Evolutionary conservation across 164 flowering plant genomes (phyloP).

Genomic region (Magnolia kwangsiensis): DNA sequence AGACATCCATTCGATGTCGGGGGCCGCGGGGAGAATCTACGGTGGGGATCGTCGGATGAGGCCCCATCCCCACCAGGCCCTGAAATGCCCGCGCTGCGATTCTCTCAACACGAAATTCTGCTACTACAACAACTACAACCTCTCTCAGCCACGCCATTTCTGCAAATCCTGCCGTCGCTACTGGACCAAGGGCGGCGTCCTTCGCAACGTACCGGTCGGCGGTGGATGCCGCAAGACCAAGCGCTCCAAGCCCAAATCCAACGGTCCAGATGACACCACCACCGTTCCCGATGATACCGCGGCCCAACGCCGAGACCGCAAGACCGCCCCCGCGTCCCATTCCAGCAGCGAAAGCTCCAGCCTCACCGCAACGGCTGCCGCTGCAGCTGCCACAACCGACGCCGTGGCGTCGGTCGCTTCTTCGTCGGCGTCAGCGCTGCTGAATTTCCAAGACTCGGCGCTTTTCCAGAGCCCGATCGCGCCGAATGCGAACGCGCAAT

Average conservation of each 20-base stretch:
- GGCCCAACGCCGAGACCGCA: background rate
- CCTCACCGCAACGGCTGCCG: slow-evolving; percentile 27
- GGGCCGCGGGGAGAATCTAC: slow-evolving; percentile 9
- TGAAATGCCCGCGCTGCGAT: slow-evolving; percentile 83
- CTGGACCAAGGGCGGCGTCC: slow-evolving; percentile 92
- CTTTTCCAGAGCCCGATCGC: slow-evolving; percentile 22
- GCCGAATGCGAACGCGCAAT: slow-evolving; percentile 11
- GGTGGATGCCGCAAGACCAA: slow-evolving; percentile 73
- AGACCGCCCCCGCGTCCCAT: slow-evolving; percentile 23
- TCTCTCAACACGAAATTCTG: slow-evolving; percentile 81
- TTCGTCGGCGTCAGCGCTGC: slow-evolving; percentile 19
- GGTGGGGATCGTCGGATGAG: slow-evolving; percentile 23
- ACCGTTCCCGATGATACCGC: background rate
- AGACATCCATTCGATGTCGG: slow-evolving; percentile 17
- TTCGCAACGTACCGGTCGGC: slow-evolving; percentile 82
- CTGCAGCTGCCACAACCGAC: slow-evolving; percentile 15
- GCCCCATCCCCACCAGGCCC: slow-evolving; percentile 22
- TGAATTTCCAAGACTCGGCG: slow-evolving; percentile 8
- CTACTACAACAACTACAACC: slow-evolving; percentile 86
- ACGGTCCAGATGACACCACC: background rate
- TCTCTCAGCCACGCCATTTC: slow-evolving; percentile 87
- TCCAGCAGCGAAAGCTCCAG: slow-evolving; percentile 45
- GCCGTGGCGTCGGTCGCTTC: slow-evolving; percentile 22
- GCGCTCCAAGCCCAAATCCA: slow-evolving; percentile 20
- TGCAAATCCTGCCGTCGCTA: slow-evolving; percentile 77